Evolutionary conservation across 106 monocot species (phyloP).

Genomic region (Dactylorhiza incarnata): DNA sequence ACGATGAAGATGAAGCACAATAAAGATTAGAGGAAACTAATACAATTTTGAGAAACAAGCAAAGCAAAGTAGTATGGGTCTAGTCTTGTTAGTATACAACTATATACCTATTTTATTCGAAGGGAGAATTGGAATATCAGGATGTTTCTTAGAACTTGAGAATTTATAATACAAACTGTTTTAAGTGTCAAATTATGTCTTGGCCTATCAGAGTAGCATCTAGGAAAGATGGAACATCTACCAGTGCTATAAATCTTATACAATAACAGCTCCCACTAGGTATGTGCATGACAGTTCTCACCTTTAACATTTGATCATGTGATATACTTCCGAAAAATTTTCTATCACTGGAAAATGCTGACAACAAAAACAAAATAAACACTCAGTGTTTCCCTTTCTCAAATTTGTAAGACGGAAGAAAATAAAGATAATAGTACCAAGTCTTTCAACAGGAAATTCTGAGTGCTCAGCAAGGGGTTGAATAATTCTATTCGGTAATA

Average conservation of each 20-base stretch:
- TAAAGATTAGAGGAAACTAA: background rate
- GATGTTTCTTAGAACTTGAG: background rate
- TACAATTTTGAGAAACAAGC: background rate
- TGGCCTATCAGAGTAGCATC: background rate
- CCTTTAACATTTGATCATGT: constrained; percentile 92
- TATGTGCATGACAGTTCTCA: constrained; percentile 9
- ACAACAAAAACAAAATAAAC: constrained; percentile 5
- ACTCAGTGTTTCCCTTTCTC: background rate
- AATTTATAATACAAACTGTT: background rate
- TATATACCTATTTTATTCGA: background rate
- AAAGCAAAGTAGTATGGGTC: background rate
- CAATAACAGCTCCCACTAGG: background rate
- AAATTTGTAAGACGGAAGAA: too few relatives aligned
- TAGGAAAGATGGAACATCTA: background rate
- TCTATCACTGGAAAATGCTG: constrained; percentile 83
- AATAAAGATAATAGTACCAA: constrained; percentile 36
- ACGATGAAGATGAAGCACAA: background rate
- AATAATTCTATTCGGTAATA: constrained; percentile 84
- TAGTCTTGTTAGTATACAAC: background rate
- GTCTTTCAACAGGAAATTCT: constrained; percentile 77
- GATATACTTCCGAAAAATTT: constrained; percentile 94
- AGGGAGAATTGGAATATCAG: background rate
- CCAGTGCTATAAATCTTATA: background rate
- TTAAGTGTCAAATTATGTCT: background rate
- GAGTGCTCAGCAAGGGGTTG: constrained; percentile 88